Evolutionary conservation across 2,329 filamentous ascomycete genomes (phyloP), one percentile per base, ranked within the genome.

Genomic region (Hypoxylon sp.): DNA sequence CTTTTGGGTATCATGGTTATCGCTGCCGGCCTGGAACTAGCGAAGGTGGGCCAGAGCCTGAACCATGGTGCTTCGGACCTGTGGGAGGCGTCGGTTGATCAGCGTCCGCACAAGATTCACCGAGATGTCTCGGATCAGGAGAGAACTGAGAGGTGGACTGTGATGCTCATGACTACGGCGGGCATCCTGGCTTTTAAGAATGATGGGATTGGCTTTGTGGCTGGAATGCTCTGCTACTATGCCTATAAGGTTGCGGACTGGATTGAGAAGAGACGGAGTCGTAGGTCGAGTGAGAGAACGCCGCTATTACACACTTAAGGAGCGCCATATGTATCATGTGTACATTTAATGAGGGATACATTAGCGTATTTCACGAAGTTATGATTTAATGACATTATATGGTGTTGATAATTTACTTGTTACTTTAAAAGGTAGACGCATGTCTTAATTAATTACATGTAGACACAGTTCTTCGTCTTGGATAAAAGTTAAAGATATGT

Each of bases 131-230:
- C 86, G 1, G 90, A 94, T 14, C 83, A 88, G 57, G 92, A 96
- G 80, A 86, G 90, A 50, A 87, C 86, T 62, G 89, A 93, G 78
- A 86, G 94, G 63, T 97, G 93, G 92, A 92, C 90, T 22, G 91
- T 97, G 0, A 97, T 98, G 94, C 85, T 97, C 65, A 91, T 94
- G 69, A 98, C 95, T 0, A 89, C 93, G 8, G 94, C 92, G 0
- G 87, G 91, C 2, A 86, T 97, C 59, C 80, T 98, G 54, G 94
- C 93, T 0, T 97, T 97, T 75, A 92, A 90, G 78, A 98, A 98
- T 76, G 94, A 97, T 80, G 94, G 91, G 0, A 87, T 97, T 5
- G 95, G 95, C 0, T 97, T 98, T 74, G 67, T 92, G 13, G 93
- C 91, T 0, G 95, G 95, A 0, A 87, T 97, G 84, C 78, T 92